Evolutionary conservation across 495 filamentous ascomycete species (phyloP), one percentile per base, ranked within the genome.

Genomic region (Arthonia radiata): DNA sequence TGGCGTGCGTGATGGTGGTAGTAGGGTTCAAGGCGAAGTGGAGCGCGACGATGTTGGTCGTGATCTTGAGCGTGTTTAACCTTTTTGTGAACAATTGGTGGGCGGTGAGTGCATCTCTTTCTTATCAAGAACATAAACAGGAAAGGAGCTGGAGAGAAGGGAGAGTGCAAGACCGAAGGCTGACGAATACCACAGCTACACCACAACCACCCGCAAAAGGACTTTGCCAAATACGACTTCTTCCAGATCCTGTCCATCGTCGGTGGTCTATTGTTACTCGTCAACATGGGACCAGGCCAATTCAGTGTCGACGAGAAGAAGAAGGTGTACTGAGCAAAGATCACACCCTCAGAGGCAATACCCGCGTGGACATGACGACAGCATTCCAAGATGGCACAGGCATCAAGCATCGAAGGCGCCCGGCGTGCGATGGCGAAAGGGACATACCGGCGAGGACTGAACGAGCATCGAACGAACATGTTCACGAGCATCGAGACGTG

Each of bases 201-300:
- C 52, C 73, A 79, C 31, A 79, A 90, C 57, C 86, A 97, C 57
- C 86, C 89, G 25, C 81, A 97, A 57, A 91, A 92, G 61, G 86
- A 97, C 46, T 97, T 97, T 41, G 89, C 89, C 59, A 97, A 97
- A 55, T 97, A 97, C 61, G 86, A 94, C 49, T 97, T 97, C 57
- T 97, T 97, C 70, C 86, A 97, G 58, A 91, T 94, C 44, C 57
- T 97, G 28, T 97, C 86, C 23, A 97, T 97, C 50, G 86, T 97
- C 33, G 86, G 86, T 30, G 86, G 86, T 41, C 71, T 97, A 25
- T 58, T 97, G 25, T 69, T 97, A 31, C 62, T 97, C 30, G 79
- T 92, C 50, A 97, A 97, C 65, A 93, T 83, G 69, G 86, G 86
- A 29, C 89, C 86, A 8, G 86, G 86, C 25, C 77, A 91, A 52